Conservation (phyloP, 495 filamentous ascomycete species). For the Opeltia flavorubescens region DNA sequence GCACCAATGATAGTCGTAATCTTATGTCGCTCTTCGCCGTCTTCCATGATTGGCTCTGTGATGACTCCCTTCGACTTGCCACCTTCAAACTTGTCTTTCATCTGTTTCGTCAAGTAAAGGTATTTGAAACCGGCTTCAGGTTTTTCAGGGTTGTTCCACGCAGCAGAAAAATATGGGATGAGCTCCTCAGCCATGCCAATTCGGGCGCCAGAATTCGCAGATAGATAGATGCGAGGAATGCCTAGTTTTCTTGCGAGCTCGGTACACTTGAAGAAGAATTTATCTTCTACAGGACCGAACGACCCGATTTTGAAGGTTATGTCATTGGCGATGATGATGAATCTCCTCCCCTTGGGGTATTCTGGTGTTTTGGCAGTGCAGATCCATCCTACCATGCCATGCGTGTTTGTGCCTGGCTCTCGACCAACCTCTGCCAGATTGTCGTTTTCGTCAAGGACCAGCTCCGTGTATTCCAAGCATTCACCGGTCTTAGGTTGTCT, state of each 20-base stretch:
- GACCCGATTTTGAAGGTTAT: constrained; percentile 98
- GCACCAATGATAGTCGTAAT: constrained; percentile 89
- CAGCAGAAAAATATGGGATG: constrained; percentile 90
- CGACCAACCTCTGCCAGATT: constrained; percentile 83
- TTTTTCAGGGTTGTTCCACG: constrained; percentile 77
- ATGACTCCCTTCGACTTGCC: constrained; percentile 71
- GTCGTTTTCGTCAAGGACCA: constrained; percentile 87
- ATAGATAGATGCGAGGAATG: constrained; percentile 92
- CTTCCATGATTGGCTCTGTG: constrained; percentile 70
- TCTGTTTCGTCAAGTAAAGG: constrained; percentile 81
- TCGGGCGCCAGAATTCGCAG: constrained; percentile 98
- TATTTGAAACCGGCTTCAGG: constrained; percentile 95
- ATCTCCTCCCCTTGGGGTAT: constrained; percentile 81
- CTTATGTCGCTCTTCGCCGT: constrained; percentile 83
- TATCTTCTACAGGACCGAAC: constrained; percentile 90
- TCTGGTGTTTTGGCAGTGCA: constrained; percentile 96
- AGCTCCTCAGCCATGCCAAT: constrained; percentile 94
- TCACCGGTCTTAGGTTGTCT: constrained; percentile 77
- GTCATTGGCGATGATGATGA: constrained; percentile 95
- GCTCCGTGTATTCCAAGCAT: constrained; percentile 88
- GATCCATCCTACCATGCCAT: constrained; percentile 98
- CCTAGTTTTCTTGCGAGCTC: constrained; percentile 85
- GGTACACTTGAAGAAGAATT: constrained; percentile 98
- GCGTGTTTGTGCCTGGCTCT: constrained; percentile 85
- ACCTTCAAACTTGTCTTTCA: constrained; percentile 79